A percentile compares a stretch with the other conserved stretches of the same genome.
phyloP scores from a whole-genome alignment of 176 grass and related monocot genomes.

The Raddia distichophylla region DNA sequence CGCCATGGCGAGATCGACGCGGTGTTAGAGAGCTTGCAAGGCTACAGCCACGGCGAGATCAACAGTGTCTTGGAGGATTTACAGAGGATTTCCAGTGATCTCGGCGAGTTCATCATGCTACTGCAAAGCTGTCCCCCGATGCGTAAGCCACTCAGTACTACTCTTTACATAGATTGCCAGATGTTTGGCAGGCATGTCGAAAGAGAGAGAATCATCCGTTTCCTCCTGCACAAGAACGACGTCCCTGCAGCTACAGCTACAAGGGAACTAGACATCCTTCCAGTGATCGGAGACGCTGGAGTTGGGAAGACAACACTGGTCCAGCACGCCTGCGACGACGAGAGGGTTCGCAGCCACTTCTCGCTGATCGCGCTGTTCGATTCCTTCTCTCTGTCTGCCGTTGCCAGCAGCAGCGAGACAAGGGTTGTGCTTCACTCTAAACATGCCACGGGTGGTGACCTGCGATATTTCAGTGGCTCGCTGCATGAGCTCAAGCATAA shows the following conservation, averaged over 20 bases:
- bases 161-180: not conserved
- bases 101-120: constrained; percentile 43
- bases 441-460: too few relatives aligned
- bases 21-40: too few relatives aligned
- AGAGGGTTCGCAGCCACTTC: constrained; percentile 6
- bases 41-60: not conserved
- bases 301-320: constrained; percentile 38
- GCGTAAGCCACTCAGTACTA: too few relatives aligned
- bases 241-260: too few relatives aligned
- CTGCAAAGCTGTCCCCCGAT: not conserved
- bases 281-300: not conserved
- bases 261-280: not conserved
- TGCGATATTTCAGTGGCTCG: too few relatives aligned
- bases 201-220: constrained; percentile 43
- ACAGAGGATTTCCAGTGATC: not conserved
- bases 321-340: constrained; percentile 20
- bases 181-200: constrained; percentile 47
- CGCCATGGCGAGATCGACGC: not conserved
- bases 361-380: not conserved
- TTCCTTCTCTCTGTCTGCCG: too few relatives aligned
- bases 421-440: too few relatives aligned
- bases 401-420: too few relatives aligned
- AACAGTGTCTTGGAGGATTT: constrained; percentile 8
- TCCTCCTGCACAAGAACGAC: constrained; percentile 10
- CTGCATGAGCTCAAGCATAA: not conserved